Base-by-base conservation (phyloP, 2,329 filamentous ascomycete genomes). In the Ophiosphaerella narmari region DNA sequence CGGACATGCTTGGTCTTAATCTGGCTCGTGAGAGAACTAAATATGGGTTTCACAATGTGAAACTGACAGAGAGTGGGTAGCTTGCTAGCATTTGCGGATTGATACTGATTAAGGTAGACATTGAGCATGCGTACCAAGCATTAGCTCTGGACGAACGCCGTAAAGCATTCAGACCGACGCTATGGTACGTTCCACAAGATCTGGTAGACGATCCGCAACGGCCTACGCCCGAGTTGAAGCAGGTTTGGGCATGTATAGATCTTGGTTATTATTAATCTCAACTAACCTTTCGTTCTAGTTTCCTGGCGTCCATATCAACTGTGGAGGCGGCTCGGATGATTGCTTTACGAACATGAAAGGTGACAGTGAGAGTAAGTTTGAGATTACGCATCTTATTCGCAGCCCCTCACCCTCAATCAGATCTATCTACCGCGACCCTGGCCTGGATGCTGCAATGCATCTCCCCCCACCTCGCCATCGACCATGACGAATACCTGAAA, bases 401-500 rank as follows among this genome's bases (percentile, higher is more conserved):
- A 1, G 26, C 34, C 43, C 7, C 50, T 50, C 43, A 56, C 26
- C 5, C 11, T 9, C 4, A 8, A 14, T 7, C 35, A 71, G 58
- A 75, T 70, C 43, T 80, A 6, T 73, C 78, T 3, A 77, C 78
- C 7, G 78, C 82, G 7, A 74, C 77, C 0, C 68, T 83, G 2
- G 78, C 77, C 2, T 83, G 81, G 81, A 83, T 83, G 81, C 77
- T 83, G 16, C 74, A 78, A 43, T 79, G 80, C 52, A 72, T 81
- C 48, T 67, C 74, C 0, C 74, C 75, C 0, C 73, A 79, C 39
- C 67, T 78, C 34, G 76, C 78, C 45, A 76, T 80, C 48, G 74
- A 79, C 51, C 61, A 68, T 4, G 63, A 71, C 7, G 78, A 75
- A 47, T 70, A 79, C 48, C 54, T 75, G 9, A 63, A 74, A 18